Conservation (phyloP, 352 stramenopile species). For the Blastocystis sp. region DNA sequence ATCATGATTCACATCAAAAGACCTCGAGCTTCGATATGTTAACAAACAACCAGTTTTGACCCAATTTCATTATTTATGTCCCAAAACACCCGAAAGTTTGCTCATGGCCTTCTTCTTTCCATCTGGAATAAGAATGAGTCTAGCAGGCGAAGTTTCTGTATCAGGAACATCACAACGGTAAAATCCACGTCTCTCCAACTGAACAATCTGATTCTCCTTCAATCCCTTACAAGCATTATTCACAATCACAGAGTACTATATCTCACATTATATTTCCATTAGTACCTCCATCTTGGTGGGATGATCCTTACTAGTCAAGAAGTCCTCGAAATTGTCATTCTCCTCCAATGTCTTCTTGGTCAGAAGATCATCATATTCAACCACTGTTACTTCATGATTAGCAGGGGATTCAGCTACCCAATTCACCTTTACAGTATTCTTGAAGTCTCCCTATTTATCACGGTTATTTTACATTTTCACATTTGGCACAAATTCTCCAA, state of each 20-base stretch:
- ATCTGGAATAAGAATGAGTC: constrained; percentile 97
- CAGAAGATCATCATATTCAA: constrained; percentile 98
- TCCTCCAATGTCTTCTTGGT: constrained; percentile 97
- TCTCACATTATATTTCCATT: neutral
- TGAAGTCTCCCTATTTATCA: constrained; percentile 75
- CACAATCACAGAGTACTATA: constrained; percentile 78
- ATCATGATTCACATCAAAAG: neutral
- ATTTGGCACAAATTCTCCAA: constrained; percentile 77
- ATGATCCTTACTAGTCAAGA: constrained; percentile 81
- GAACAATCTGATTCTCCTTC: constrained; percentile 89
- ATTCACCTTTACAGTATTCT: constrained; percentile 79
- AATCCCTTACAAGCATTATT: constrained; percentile 91
- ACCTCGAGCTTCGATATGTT: neutral
- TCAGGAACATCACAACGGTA: constrained; percentile 86
- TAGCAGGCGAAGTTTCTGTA: constrained; percentile 71
- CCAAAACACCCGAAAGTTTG: constrained; percentile 63
- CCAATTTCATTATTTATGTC: constrained; percentile 67
- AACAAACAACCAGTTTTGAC: neutral
- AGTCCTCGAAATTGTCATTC: constrained; percentile 92
- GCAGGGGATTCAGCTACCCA: constrained; percentile 86
- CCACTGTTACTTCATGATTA: constrained; percentile 77
- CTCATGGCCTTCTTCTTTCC: constrained; percentile 84
- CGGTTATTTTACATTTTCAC: neutral
- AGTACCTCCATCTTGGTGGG: constrained; percentile 85
- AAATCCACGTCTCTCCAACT: constrained; percentile 95